Evolutionary conservation across 192 early-diverging fungal species (phyloP).

Genomic region (Coemansia reversa): DNA sequence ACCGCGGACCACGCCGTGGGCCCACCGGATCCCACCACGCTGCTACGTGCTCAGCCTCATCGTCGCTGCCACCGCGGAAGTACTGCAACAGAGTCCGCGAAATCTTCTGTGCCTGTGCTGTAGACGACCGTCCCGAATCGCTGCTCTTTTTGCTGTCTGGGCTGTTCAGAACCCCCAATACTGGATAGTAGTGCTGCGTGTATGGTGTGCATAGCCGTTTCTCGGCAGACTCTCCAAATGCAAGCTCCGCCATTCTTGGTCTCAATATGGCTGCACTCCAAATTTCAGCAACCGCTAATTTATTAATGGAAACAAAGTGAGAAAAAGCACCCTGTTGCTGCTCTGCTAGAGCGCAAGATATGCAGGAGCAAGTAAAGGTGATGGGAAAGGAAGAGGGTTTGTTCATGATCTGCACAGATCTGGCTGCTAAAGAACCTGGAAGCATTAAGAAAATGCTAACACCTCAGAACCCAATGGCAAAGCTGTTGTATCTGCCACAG

Average conservation of each 20-base stretch:
- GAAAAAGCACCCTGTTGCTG: constrained; percentile 1
- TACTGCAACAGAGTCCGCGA: constrained; percentile 34
- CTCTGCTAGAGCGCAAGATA: no score
- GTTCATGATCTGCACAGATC: no score
- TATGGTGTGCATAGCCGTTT: constrained; percentile 14
- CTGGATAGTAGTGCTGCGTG: constrained; percentile 44
- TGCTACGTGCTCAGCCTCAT: neutral
- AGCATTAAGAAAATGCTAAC: no score
- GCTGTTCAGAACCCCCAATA: constrained; percentile 37
- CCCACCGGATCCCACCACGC: constrained; percentile 29
- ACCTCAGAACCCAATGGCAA: neutral
- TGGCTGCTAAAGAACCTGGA: no score
- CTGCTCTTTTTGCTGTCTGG: neutral
- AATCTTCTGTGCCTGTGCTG: constrained; percentile 38
- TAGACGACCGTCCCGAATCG: neutral
- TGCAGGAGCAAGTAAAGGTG: no score
- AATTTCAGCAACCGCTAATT: neutral
- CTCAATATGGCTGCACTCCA: no score
- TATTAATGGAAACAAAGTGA: neutral
- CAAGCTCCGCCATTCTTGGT: constrained; percentile 17
- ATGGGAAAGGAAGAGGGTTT: no score
- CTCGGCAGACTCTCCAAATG: constrained; percentile 16
- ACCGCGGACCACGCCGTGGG: constrained; percentile 11
- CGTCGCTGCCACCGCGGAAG: constrained; percentile 20
- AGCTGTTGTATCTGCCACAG: neutral